Evolutionary conservation across 768 basidiomycete genomes (phyloP).

Genomic region (Solioccasus polychromus): DNA sequence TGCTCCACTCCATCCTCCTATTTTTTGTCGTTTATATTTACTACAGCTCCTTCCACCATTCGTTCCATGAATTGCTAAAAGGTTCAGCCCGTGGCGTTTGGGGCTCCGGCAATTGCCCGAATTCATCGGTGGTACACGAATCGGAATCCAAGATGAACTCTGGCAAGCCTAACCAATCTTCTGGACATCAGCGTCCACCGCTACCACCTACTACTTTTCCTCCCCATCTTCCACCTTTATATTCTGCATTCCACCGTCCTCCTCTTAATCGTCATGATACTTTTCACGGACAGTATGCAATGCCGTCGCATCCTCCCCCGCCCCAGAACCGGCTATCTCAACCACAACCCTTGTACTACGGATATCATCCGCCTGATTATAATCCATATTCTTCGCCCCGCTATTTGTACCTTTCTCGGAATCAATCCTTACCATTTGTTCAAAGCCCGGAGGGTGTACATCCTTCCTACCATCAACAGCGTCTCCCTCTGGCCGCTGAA

Average conservation of each 20-base stretch:
- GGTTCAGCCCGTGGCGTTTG: too few species aligned
- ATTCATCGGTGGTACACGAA: background rate
- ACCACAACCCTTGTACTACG: constrained; percentile 33
- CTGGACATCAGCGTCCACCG: constrained; percentile 5
- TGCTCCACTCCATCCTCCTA: too few species aligned
- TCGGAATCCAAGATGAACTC: background rate
- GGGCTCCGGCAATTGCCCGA: background rate
- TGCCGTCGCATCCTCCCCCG: constrained; percentile 39
- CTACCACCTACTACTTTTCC: too few species aligned
- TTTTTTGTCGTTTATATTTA: too few species aligned
- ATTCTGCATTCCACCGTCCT: too few species aligned
- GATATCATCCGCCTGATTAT: constrained; percentile 35
- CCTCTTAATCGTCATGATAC: constrained; percentile 33
- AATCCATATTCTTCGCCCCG: constrained; percentile 39
- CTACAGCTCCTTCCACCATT: background rate
- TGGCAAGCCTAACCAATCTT: background rate
- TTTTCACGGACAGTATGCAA: constrained; percentile 47
- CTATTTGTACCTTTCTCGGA: constrained; percentile 40
- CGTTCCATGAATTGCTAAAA: too few species aligned
- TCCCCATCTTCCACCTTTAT: constrained; percentile 25
- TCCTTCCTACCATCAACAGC: constrained; percentile 22
- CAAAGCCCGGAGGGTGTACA: too few species aligned
- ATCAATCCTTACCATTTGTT: constrained; percentile 27
- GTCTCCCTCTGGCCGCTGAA: constrained; percentile 11
- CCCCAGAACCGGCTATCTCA: constrained; percentile 30